These are phyloP conservation scores for Amanita exitialis DNA, from an alignment of 768 basidiomycete genomes.

Conservation along the genomic window DNA sequence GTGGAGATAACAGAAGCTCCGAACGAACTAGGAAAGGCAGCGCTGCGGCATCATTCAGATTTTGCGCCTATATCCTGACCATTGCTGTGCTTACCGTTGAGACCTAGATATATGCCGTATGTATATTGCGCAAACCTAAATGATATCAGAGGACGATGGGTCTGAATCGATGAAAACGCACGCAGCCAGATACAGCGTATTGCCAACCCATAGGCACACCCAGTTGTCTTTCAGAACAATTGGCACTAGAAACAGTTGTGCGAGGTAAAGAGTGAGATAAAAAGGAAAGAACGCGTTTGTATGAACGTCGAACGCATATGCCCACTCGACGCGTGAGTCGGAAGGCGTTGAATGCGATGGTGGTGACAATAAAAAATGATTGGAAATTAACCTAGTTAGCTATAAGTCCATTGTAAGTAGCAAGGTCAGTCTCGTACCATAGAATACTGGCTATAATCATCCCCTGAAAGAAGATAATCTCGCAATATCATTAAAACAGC, in stretches of 20 bases:
- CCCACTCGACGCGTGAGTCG: slow-evolving; percentile 80
- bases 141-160: slow-evolving; percentile 6
- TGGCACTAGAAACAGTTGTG: slow-evolving; percentile 79
- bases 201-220: slow-evolving; percentile 92
- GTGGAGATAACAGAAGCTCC: slow-evolving; percentile 82
- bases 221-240: slow-evolving; percentile 79
- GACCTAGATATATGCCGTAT: slow-evolving; percentile 84
- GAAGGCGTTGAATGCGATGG: slow-evolving; percentile 61
- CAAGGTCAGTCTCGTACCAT: slow-evolving; percentile 41
- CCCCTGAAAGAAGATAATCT: slow-evolving; percentile 79
- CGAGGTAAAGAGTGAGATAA: slow-evolving; percentile 83
- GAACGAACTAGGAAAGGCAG: slow-evolving; percentile 91
- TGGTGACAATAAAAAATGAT: slow-evolving; percentile 58
- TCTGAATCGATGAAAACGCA: slow-evolving; percentile 24
- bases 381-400: slow-evolving; percentile 52
- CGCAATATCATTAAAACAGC: slow-evolving; percentile 79
- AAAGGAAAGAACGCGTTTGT: slow-evolving; percentile 95
- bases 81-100: slow-evolving; percentile 46
- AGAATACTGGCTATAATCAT: slow-evolving; percentile 64
- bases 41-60: slow-evolving; percentile 32
- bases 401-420: slow-evolving; percentile 10
- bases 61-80: not conserved
- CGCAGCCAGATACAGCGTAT: slow-evolving; percentile 86
- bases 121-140: slow-evolving; percentile 78
- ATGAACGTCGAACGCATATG: slow-evolving; percentile 94